Base-by-base conservation (phyloP, 2,329 filamentous ascomycete genomes). In the Penicillium corylophilum region DNA sequence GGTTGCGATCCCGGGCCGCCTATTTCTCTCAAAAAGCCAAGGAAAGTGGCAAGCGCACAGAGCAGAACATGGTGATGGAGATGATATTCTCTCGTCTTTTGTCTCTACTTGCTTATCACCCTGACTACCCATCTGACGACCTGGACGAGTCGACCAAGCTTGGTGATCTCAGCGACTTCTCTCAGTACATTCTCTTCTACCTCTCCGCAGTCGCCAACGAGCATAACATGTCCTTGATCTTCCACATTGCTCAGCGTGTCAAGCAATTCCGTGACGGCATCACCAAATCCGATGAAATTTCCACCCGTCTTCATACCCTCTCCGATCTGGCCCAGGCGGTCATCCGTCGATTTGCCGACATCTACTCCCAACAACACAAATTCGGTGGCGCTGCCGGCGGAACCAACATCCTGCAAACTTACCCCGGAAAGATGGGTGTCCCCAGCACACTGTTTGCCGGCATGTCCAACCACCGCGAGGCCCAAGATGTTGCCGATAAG, bases 101-200 rank as follows among this genome's bases (percentile, higher is more conserved):
- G 46, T 94, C 91, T 44, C 76, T 99, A 39, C 80, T 99, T 39
- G 92, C 93, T 5, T 93, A 97, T 68, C 94, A 99, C 69, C 92
- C 92, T 1, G 94, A 99, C 70, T 96, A 93, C 51, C 75, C 75
- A 15, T 64, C 71, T 5, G 63, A 69, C 13, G 65, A 69, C 20
- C 41, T 70, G 16, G 69, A 70, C 9, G 64, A 71, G 40, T 61
- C 67, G 3, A 74, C 69, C 61, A 84, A 82, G 54, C 70, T 79
- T 1, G 80, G 83, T 5, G 73, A 84, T 2, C 75, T 96, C 44
- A 79, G 85, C 40, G 90, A 96, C 66, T 92, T 95, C 69, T 86
- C 89, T 5, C 85, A 86, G 61, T 99, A 97, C 70, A 85, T 99
- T 51, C 71, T 96, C 38, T 96, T 93, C 74, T 99, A 95, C 67